Evolutionary conservation across 495 filamentous ascomycete species (phyloP), one percentile per base, ranked within the genome.

Genomic region (Penicillium angulare): DNA sequence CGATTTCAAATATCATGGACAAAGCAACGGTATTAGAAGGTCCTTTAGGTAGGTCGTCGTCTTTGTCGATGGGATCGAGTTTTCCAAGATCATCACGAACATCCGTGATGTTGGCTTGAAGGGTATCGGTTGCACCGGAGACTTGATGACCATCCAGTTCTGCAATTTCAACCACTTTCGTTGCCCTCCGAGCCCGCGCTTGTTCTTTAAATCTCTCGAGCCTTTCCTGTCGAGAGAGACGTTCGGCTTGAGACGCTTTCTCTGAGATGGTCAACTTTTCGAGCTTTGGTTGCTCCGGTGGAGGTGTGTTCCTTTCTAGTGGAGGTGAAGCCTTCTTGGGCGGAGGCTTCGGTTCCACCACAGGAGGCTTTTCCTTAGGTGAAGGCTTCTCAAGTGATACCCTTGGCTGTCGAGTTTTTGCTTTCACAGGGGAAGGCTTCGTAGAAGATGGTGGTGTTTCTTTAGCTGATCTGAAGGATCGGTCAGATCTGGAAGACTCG

Each of bases 141-240:
- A 76, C 59, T 53, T 76, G 73, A 20, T 65, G 63, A 5, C 73
- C 71, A 40, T 76, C 73, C 23, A 76, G 44, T 45, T 76, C 73
- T 2, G 71, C 73, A 13, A 76, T 66, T 33, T 67, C 70, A 10
- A 58, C 43, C 6, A 59, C 34, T 46, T 31, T 56, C 8, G 45
- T 33, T 5, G 53, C 47, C 6, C 58, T 50, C 3, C 52, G 59
- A 9, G 53, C 26, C 10, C 54, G 60, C 7, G 62, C 56, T 13
- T 58, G 50, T n/a, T 55, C 33, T 29, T 59, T 63, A 39, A 56
- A 53, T 24, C 39, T 55, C 23, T 60, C 59, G 4, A 49, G 40
- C 20, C 49, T 51, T 12, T 56, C 49, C 1, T 45, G 40, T 13
- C 57, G 57, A 15, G 49, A 18, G 0, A 47, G 35, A 26, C 42